Evolutionary conservation across 2,329 filamentous ascomycete species (phyloP).

Genomic region (Arachnomyces sp.): DNA sequence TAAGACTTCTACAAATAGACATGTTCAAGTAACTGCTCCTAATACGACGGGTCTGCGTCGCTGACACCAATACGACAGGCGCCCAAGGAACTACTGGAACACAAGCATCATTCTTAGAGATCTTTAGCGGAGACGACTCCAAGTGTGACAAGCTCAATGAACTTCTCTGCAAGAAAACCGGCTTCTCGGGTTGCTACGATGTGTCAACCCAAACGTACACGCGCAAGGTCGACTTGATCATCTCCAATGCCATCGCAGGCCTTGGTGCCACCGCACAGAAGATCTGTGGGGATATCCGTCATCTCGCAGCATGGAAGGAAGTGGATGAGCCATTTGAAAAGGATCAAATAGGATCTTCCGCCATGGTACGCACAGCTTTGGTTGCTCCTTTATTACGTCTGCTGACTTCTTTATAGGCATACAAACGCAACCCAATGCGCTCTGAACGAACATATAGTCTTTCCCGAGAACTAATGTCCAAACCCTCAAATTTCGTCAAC

Average conservation of each 20-base stretch:
- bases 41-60: too few species aligned
- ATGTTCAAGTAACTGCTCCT: too few species aligned
- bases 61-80: conserved; percentile 28
- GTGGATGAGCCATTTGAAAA: conserved; percentile 78
- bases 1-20: too few species aligned
- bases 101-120: conserved; percentile 68
- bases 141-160: conserved; percentile 58
- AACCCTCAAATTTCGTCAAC: conserved; percentile 51
- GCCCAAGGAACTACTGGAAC: conserved; percentile 67
- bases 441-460: conserved; percentile 56
- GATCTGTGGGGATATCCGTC: conserved; percentile 67
- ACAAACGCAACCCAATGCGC: conserved; percentile 54
- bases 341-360: conserved; percentile 64
- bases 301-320: conserved; percentile 70
- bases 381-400: neutral
- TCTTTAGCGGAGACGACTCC: conserved; percentile 54
- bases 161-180: conserved; percentile 58
- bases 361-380: conserved; percentile 43
- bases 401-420: too few species aligned
- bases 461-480: conserved; percentile 48
- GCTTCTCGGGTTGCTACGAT: conserved; percentile 53
- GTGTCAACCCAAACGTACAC: conserved; percentile 69
- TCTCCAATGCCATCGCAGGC: conserved; percentile 70
- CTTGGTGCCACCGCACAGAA: conserved; percentile 70
- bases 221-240: conserved; percentile 71